These are phyloP conservation scores for Plasmodium gallinaceum DNA, from an alignment of 169 alveolate species.

Conservation along the genomic window DNA sequence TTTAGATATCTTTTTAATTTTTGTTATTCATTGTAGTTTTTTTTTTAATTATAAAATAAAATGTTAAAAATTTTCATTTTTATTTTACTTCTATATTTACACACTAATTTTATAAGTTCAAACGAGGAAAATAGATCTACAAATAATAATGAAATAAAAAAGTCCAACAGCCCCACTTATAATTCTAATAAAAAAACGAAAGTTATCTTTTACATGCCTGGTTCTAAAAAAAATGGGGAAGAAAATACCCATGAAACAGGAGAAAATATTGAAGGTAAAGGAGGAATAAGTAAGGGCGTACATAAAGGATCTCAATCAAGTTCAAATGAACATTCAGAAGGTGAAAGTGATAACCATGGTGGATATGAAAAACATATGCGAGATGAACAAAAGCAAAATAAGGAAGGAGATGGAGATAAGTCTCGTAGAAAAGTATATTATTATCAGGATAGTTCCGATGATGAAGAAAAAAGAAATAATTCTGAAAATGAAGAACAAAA, in stretches of 20 bases:
- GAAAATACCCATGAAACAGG: neutral
- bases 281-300: neutral
- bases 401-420: conserved; percentile 15
- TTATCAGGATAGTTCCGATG: conserved; percentile 20
- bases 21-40: neutral
- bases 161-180: conserved; percentile 49
- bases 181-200: conserved; percentile 28
- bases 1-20: conserved; percentile 9
- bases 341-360: neutral
- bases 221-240: conserved; percentile 4
- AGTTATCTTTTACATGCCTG: conserved; percentile 74
- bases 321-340: neutral
- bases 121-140: neutral
- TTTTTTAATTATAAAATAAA: conserved; percentile 18
- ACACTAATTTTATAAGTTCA: conserved; percentile 20
- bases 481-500: too few species aligned
- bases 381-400: conserved; percentile 44
- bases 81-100: conserved; percentile 34
- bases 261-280: too few species aligned
- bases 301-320: neutral
- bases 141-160: conserved; percentile 10
- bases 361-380: neutral
- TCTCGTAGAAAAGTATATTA: neutral
- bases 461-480: conserved; percentile 11
- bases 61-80: conserved; percentile 62